These are phyloP conservation scores for Haplosporangium sp. DNA, from an alignment of 371 early-diverging fungal genomes.

Conservation along the genomic window DNA sequence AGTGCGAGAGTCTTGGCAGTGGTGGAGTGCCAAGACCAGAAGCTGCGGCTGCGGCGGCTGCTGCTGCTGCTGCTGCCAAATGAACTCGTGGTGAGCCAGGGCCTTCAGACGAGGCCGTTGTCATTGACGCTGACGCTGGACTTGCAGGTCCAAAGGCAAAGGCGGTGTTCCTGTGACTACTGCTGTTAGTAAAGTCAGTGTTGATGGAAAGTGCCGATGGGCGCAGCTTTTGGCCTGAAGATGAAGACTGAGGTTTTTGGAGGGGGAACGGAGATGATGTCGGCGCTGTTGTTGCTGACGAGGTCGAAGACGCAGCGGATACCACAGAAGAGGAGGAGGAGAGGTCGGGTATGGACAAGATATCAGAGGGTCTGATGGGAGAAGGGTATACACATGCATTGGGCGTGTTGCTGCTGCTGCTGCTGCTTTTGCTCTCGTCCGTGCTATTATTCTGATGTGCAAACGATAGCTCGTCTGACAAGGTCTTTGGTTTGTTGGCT, in stretches of 20 bases:
- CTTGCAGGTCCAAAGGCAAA: conserved; percentile 9
- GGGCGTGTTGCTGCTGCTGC: no score
- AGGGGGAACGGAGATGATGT: conserved; percentile 9
- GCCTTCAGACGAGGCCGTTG: conserved; percentile 11
- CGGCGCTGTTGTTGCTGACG: conserved; percentile 9
- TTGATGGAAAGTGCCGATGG: conserved; percentile 49
- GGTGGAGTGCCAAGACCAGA: conserved; percentile 18
- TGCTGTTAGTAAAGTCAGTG: conserved; percentile 11
- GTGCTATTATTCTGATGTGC: conserved; percentile 12
- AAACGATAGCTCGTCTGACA: conserved; percentile 39
- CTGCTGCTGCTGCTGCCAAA: no score
- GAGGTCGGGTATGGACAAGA: conserved; percentile 28
- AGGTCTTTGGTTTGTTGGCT: conserved; percentile 18
- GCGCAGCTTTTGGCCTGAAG: conserved; percentile 18
- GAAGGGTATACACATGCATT: conserved; percentile 33
- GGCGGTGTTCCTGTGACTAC: neutral
- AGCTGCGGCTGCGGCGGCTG: neutral
- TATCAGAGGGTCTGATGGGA: conserved; percentile 43
- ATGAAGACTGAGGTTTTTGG: conserved; percentile 8
- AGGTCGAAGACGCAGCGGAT: conserved; percentile 9
- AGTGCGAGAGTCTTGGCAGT: conserved; percentile 27
- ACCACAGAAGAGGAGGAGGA: conserved; percentile 12
- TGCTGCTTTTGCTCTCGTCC: conserved; percentile 3
- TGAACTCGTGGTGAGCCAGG: conserved; percentile 32
- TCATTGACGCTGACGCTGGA: conserved; percentile 12